Base-by-base conservation (phyloP, 2,329 filamentous ascomycete species). In the Myriosclerotinia duriaeana region DNA sequence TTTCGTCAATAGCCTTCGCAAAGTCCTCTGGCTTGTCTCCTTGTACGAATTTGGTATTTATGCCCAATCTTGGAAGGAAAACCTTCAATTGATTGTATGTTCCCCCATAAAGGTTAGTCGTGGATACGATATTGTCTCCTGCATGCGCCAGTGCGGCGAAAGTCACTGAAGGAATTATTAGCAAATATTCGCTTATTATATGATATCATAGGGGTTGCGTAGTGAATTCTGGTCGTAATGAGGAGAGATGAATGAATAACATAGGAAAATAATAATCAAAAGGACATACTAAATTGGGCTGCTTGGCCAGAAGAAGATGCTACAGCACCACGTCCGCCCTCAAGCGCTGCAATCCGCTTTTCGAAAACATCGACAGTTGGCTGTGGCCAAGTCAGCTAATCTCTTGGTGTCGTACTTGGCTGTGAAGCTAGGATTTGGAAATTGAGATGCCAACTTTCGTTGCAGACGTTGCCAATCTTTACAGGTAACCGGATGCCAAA, bases 81-180 rank as follows among this genome's bases (percentile, higher is more conserved):
- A 97, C 92, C 81, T 97, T 97, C 80, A 97, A 87, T 82, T 97
- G 94, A 81, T 97, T 97, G 83, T 97, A 97, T 26, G 93, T 97
- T 77, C 93, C 93, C 71, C 93, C 93, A 79, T 97, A 96, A 67
- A 97, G 82, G 80, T 96, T 96, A 59, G 89, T 89, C 8, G 93
- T 97, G 15, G 92, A 89, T 63, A 97, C 86, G 73, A 97, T 96
- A 82, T 97, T 97, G 82, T 97, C 93, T 61, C 93, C 94, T 0
- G 88, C 85, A 69, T 92, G 87, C 5, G 92, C 92, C 30, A 97
- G 87, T 9, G 93, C 88, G 22, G 87, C 84, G 74, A 97, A 88
- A 66, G 92, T 83, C 83, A 67, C 64, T 61, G 55, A 26, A 48
- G 40, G 12, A 5, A 48, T n/a, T n/a, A 8, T 63, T 36, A 52